Conservation (phyloP, 2,329 filamentous ascomycete genomes). For the Xylaria sp. region DNA sequence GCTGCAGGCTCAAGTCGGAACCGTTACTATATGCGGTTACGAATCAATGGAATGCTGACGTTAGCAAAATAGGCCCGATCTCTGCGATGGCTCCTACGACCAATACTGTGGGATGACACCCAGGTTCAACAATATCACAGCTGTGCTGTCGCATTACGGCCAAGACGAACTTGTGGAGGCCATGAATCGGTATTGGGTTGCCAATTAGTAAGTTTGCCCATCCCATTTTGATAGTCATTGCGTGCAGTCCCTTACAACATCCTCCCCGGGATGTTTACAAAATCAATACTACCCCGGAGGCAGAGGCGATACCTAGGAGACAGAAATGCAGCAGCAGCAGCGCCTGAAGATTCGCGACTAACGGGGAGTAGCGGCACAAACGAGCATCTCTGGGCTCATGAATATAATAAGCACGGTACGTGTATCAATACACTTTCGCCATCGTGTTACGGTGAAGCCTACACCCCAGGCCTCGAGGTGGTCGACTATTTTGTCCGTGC, state of each 20-base stretch:
- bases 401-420: slow-evolving; percentile 75
- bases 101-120: slow-evolving; percentile 51
- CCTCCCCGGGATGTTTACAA: neutral
- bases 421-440: slow-evolving; percentile 73
- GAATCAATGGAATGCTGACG: slow-evolving; percentile 7
- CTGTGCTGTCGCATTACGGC: slow-evolving; percentile 47
- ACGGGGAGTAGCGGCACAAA: slow-evolving; percentile 44
- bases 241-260: neutral
- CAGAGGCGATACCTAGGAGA: neutral
- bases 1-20: neutral
- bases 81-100: slow-evolving; percentile 51
- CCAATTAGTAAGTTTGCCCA: slow-evolving; percentile 44
- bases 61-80: slow-evolving; percentile 46
- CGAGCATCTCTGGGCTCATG: slow-evolving; percentile 67
- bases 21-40: neutral
- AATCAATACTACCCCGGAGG: too few relatives aligned
- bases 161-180: slow-evolving; percentile 46
- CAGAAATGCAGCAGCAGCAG: neutral
- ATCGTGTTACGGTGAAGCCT: slow-evolving; percentile 64
- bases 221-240: too few relatives aligned
- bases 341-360: neutral
- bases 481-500: slow-evolving; percentile 54
- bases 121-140: slow-evolving; percentile 49
- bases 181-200: slow-evolving; percentile 53
- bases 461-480: slow-evolving; percentile 49